A percentile compares a stretch with the other conserved stretches of the same genome.
Evolutionary conservation across 1,139 yeast species (phyloP).

Genomic region (Groenewaldozyma sp.): DNA sequence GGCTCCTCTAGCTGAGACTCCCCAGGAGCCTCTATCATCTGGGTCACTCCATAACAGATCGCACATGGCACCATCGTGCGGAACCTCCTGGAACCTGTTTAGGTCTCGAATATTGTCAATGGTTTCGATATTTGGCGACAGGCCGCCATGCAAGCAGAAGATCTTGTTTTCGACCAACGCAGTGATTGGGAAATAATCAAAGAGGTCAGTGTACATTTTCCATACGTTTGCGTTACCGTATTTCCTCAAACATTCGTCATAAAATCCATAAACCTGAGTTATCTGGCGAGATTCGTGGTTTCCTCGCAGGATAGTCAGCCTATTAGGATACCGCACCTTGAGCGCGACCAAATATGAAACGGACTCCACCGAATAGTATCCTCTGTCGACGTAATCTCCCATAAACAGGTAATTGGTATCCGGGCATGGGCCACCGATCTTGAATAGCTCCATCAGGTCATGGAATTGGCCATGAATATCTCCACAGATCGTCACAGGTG

Average conservation of each 20-base stretch:
- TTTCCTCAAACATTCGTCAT: conserved; percentile 93
- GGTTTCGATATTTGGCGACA: conserved; percentile 85
- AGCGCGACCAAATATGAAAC: conserved; percentile 66
- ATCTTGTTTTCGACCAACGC: conserved; percentile 80
- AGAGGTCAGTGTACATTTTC: conserved; percentile 69
- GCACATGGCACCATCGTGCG: conserved; percentile 99
- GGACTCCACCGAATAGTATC: conserved; percentile 90
- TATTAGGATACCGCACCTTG: conserved; percentile 87
- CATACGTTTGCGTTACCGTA: conserved; percentile 95
- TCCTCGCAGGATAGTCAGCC: conserved; percentile 89
- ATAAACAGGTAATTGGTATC: conserved; percentile 69
- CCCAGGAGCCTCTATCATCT: conserved; percentile 95
- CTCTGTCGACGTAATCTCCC: conserved; percentile 96
- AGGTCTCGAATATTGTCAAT: conserved; percentile 82
- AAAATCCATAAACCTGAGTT: conserved; percentile 95
- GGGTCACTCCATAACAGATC: conserved; percentile 97
- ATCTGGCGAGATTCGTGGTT: conserved; percentile 97
- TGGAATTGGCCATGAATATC: conserved; percentile 97
- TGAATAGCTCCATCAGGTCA: conserved; percentile 79
- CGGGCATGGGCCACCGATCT: conserved; percentile 85
- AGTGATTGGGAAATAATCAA: conserved; percentile 89
- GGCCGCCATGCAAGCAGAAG: conserved; percentile 94
- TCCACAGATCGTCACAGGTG: conserved; percentile 98
- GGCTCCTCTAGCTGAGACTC: conserved; percentile 96
- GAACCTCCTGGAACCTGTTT: conserved; percentile 91